Conservation (phyloP, 768 basidiomycete species). For the Pseudohyphozyma bogoriensis region DNA sequence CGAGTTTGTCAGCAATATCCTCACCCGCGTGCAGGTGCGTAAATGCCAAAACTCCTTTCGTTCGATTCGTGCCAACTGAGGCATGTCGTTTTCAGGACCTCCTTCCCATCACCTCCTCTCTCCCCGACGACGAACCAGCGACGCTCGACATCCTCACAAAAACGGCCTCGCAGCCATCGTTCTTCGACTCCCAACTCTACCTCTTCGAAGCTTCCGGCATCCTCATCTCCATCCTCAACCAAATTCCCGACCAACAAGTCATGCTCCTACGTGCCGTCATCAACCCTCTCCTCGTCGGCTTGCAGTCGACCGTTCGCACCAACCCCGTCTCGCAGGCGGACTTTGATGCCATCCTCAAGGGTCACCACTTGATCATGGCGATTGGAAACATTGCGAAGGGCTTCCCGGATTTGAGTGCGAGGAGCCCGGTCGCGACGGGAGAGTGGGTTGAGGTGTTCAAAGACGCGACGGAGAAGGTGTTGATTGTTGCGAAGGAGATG, state of each 20-base stretch:
- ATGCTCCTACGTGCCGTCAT: slow-evolving; percentile 55
- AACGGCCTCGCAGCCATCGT: slow-evolving; percentile 58
- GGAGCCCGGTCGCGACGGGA: slow-evolving; percentile 58
- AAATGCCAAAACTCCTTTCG: background rate
- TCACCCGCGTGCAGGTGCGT: slow-evolving; percentile 45
- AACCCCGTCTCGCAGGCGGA: slow-evolving; percentile 42
- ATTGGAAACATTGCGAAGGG: slow-evolving; percentile 91
- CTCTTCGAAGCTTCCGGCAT: slow-evolving; percentile 85
- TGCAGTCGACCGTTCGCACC: slow-evolving; percentile 37
- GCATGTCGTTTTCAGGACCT: slow-evolving; percentile 53
- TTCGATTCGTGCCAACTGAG: background rate
- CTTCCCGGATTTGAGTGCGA: slow-evolving; percentile 75
- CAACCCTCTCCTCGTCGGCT: slow-evolving; percentile 66
- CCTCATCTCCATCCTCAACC: slow-evolving; percentile 65
- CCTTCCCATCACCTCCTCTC: slow-evolving; percentile 59
- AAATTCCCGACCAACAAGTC: slow-evolving; percentile 54
- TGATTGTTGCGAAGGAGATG: slow-evolving; percentile 79
- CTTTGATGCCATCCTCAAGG: slow-evolving; percentile 65
- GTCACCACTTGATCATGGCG: slow-evolving; percentile 90
- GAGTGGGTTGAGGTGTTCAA: slow-evolving; percentile 64
- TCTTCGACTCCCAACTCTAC: slow-evolving; percentile 85
- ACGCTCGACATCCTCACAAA: slow-evolving; percentile 61
- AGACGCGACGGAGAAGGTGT: slow-evolving; percentile 72
- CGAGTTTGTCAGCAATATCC: slow-evolving; percentile 58
- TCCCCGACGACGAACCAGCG: slow-evolving; percentile 65